A percentile compares a stretch with the other conserved stretches of the same genome.
Evolutionary conservation across 1,284 basidiomycete genomes (phyloP).

Genomic region (Apiotrichum laibachii): DNA sequence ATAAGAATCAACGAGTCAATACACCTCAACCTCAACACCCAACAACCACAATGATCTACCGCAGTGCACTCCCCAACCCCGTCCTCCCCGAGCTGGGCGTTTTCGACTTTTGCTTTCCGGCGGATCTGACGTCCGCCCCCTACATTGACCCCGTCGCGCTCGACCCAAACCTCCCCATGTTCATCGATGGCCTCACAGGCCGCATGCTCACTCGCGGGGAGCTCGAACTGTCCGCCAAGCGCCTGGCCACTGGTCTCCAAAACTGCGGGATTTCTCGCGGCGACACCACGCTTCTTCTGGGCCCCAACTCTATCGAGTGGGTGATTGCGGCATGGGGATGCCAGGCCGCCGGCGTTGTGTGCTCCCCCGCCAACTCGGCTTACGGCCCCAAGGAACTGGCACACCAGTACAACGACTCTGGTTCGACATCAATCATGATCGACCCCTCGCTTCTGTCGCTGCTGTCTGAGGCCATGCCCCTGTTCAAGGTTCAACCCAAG

Average conservation of each 20-base stretch:
- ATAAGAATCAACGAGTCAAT: too few species aligned
- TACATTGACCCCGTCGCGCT: slow-evolving; percentile 1
- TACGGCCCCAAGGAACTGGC: slow-evolving; percentile 47
- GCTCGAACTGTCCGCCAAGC: slow-evolving; percentile 58
- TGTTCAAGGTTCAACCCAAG: too few species aligned
- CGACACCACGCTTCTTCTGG: slow-evolving; percentile 44
- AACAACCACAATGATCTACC: too few species aligned
- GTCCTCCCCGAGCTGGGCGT: slow-evolving; percentile 32
- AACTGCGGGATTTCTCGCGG: slow-evolving; percentile 26
- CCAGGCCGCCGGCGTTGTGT: slow-evolving; percentile 41
- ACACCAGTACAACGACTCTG: slow-evolving; percentile 55
- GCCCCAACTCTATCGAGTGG: slow-evolving; percentile 62
- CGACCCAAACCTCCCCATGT: slow-evolving; percentile 54
- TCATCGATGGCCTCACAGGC: slow-evolving; percentile 65
- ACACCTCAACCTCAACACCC: too few species aligned
- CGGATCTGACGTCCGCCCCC: too few species aligned
- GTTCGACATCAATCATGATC: slow-evolving; percentile 59
- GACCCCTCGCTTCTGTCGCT: slow-evolving; percentile 56
- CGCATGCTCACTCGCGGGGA: slow-evolving; percentile 59
- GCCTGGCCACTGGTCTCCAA: slow-evolving; percentile 59
- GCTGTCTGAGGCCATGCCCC: slow-evolving; percentile 26
- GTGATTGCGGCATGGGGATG: slow-evolving; percentile 61
- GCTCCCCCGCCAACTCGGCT: slow-evolving; percentile 43
- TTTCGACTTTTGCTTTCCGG: slow-evolving; percentile 18
- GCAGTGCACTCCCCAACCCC: too few species aligned